Conservation (phyloP, 2,329 filamentous ascomycete genomes). For the Ophiostoma triangulosporum region DNA sequence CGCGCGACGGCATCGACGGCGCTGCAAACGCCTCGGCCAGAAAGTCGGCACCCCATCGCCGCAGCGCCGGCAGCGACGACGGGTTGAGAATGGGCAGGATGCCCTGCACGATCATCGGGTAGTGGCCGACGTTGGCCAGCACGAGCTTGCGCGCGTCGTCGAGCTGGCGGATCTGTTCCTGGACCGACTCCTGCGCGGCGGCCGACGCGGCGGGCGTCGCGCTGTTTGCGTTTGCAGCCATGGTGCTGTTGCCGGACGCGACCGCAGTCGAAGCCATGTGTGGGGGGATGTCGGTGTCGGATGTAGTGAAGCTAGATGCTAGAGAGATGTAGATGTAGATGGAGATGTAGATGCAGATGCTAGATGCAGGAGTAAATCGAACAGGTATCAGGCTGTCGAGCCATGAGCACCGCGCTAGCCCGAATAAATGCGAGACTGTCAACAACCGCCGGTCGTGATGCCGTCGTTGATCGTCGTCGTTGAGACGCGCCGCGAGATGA, state of each 20-base stretch:
- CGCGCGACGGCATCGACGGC: slow-evolving; percentile 60
- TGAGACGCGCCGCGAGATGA: no score
- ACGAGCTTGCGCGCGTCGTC: slow-evolving; percentile 83
- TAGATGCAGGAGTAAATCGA: no score
- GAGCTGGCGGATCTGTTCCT: slow-evolving; percentile 74
- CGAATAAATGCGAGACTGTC: no score
- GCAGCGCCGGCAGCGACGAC: slow-evolving; percentile 61
- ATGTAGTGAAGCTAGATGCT: background rate
- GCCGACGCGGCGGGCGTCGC: background rate
- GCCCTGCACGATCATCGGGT: slow-evolving; percentile 80
- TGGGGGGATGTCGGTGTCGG: background rate
- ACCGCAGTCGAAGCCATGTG: slow-evolving; percentile 3
- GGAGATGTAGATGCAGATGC: no score
- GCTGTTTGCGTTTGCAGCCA: background rate
- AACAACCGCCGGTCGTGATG: no score
- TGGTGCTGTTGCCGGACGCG: background rate
- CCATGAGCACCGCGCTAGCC: no score
- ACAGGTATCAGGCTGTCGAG: no score
- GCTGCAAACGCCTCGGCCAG: slow-evolving; percentile 91
- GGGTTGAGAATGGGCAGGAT: slow-evolving; percentile 84
- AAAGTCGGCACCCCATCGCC: slow-evolving; percentile 93
- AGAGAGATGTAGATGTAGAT: no score
- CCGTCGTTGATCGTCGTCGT: no score
- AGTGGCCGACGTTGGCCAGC: slow-evolving; percentile 73
- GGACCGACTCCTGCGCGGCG: slow-evolving; percentile 31